Evolutionary conservation across 2,329 filamentous ascomycete species (phyloP).

Genomic region (Fusarium nelsonii): DNA sequence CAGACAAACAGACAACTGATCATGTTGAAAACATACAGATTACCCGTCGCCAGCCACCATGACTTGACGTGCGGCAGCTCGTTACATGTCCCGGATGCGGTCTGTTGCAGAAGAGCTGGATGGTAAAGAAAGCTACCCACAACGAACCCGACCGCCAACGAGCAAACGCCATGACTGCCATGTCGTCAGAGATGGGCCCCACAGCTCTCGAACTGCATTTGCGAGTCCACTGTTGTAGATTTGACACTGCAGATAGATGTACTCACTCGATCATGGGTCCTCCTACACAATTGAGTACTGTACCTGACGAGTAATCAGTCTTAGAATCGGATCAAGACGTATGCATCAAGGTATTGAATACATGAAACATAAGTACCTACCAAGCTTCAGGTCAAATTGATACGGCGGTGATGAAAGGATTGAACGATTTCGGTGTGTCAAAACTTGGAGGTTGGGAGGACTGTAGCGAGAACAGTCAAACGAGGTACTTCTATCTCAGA

Average conservation of each 20-base stretch:
- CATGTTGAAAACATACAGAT: background rate
- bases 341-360: background rate
- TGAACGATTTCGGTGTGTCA: background rate
- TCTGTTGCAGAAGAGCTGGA: constrained; percentile 21
- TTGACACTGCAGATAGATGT: constrained; percentile 6
- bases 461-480: constrained; percentile 16
- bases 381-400: background rate
- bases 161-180: constrained; percentile 31
- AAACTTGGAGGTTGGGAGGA: constrained; percentile 14
- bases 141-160: constrained; percentile 19
- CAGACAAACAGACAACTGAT: background rate
- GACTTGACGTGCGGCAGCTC: constrained; percentile 4
- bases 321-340: background rate
- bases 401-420: constrained; percentile 3
- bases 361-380: background rate
- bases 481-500: constrained; percentile 14
- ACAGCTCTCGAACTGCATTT: constrained; percentile 40
- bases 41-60: constrained; percentile 6
- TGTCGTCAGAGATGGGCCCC: constrained; percentile 38
- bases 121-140: constrained; percentile 6
- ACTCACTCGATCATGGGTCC: constrained; percentile 20
- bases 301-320: background rate
- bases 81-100: constrained; percentile 31
- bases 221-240: constrained; percentile 29
- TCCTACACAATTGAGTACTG: constrained; percentile 5